Evolutionary conservation across 768 basidiomycete species (phyloP).

Genomic region (Artomyces pyxidatus): DNA sequence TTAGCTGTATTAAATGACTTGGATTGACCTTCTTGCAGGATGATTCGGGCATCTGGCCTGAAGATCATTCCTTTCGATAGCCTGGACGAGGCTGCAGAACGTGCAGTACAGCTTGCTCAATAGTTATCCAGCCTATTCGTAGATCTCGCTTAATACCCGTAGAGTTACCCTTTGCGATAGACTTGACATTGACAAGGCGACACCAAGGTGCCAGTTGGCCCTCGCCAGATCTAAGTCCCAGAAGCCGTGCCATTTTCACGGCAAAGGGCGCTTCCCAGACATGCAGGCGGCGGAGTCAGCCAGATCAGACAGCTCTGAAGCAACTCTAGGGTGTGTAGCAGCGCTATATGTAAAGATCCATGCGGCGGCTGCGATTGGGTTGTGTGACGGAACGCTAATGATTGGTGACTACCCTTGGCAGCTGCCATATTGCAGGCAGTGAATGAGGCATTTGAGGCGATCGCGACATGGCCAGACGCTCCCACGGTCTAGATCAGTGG

Average conservation of each 20-base stretch:
- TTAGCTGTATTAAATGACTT: constrained; percentile 8
- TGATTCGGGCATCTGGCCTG: constrained; percentile 88
- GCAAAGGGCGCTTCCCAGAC: background rate
- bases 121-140: background rate
- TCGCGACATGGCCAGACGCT: too few relatives aligned
- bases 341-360: too few relatives aligned
- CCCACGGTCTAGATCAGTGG: too few relatives aligned
- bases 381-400: too few relatives aligned
- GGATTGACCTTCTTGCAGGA: constrained; percentile 36
- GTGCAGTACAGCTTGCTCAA: constrained; percentile 63
- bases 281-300: background rate
- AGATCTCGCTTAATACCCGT: background rate
- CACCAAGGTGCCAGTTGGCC: too few relatives aligned
- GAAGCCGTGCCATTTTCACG: too few relatives aligned
- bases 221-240: too few relatives aligned
- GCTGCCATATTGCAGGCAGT: too few relatives aligned
- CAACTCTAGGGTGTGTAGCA: background rate
- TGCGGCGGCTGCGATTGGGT: too few relatives aligned
- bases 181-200: background rate
- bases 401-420: too few relatives aligned
- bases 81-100: constrained; percentile 84
- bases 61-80: constrained; percentile 92
- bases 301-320: too few relatives aligned
- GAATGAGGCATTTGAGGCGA: too few relatives aligned
- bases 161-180: background rate